These are phyloP conservation scores for Drechmeria coniospora DNA, from an alignment of 2,329 filamentous ascomycete species.

Conservation along the genomic window DNA sequence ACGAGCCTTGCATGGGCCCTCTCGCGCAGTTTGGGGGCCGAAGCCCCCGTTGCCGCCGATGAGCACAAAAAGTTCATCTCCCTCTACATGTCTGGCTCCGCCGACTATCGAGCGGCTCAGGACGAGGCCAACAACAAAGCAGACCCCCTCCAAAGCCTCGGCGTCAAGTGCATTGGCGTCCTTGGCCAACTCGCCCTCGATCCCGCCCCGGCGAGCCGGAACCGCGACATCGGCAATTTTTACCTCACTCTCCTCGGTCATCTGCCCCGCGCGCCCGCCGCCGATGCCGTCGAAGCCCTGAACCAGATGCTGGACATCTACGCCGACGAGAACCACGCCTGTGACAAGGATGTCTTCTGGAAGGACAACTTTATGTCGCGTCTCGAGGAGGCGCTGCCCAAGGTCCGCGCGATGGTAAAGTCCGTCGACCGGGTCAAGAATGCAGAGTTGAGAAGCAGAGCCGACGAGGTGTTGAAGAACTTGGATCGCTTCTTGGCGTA, in stretches of 20 bases:
- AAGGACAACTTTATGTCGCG: slow-evolving; percentile 42
- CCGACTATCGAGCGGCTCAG: no score
- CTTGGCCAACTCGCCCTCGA: slow-evolving; percentile 46
- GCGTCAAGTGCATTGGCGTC: slow-evolving; percentile 52
- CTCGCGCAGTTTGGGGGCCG: slow-evolving; percentile 35
- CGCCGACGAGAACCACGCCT: slow-evolving; percentile 40
- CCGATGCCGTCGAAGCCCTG: slow-evolving; percentile 46
- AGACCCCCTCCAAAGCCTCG: slow-evolving; percentile 46
- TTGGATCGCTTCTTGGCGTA: slow-evolving; percentile 46
- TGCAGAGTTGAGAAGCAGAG: slow-evolving; percentile 39
- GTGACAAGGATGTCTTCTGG: slow-evolving; percentile 50
- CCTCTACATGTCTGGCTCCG: no score
- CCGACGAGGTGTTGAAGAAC: slow-evolving; percentile 47
- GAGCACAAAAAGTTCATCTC: slow-evolving; percentile 51
- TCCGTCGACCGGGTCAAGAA: slow-evolving; percentile 43
- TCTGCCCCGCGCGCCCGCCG: slow-evolving; percentile 36
- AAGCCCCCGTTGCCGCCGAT: slow-evolving; percentile 30
- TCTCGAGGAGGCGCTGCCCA: slow-evolving; percentile 37
- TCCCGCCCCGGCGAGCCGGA: slow-evolving; percentile 35
- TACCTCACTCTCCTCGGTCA: slow-evolving; percentile 38
- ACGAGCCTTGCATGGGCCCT: slow-evolving; percentile 53
- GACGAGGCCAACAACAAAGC: slow-evolving; percentile 15
- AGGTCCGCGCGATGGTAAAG: slow-evolving; percentile 41
- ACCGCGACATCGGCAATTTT: slow-evolving; percentile 49
- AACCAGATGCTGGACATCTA: slow-evolving; percentile 56